Evolutionary conservation across 2,329 filamentous ascomycete genomes (phyloP).

Genomic region (Chrysoporthe deuterocubensis): DNA sequence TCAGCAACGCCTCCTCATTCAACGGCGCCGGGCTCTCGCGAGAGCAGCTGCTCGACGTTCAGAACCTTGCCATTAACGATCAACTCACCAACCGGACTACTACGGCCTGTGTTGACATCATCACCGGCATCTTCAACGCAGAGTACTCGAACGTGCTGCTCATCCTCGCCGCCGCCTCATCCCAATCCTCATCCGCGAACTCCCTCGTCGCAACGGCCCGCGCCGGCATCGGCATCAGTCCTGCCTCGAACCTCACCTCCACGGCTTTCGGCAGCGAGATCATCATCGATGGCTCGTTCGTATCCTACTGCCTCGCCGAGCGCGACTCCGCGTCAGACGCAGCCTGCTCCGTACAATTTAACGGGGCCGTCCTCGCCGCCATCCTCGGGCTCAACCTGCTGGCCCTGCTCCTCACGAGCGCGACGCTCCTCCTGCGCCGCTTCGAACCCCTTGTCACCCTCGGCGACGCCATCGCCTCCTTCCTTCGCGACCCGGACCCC

Average conservation of each 20-base stretch:
- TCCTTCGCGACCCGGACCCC: constrained; percentile 50
- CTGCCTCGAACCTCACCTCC: constrained; percentile 7
- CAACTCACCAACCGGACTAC: constrained; percentile 39
- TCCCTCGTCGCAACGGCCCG: constrained; percentile 40
- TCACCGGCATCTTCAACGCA: constrained; percentile 39
- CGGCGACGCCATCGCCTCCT: constrained; percentile 56
- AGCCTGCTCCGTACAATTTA: constrained; percentile 48
- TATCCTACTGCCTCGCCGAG: constrained; percentile 42
- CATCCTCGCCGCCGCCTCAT: constrained; percentile 35
- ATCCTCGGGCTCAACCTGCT: constrained; percentile 48
- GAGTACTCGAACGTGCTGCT: constrained; percentile 42
- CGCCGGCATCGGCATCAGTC: constrained; percentile 12
- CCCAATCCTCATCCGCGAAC: constrained; percentile 35
- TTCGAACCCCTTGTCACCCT: constrained; percentile 53
- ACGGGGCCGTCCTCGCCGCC: constrained; percentile 47
- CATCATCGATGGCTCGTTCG: constrained; percentile 33
- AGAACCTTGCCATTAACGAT: constrained; percentile 37
- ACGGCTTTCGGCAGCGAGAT: constrained; percentile 19
- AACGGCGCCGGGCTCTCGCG: constrained; percentile 42
- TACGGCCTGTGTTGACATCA: constrained; percentile 38
- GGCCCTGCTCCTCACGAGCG: constrained; percentile 40
- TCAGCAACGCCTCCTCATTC: constrained; percentile 40
- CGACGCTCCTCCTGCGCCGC: constrained; percentile 35
- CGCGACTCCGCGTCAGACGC: constrained; percentile 20
- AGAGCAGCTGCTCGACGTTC: constrained; percentile 42